Evolutionary conservation across 768 basidiomycete species (phyloP), one percentile per base, ranked within the genome.

Genomic region (Russula earlei): DNA sequence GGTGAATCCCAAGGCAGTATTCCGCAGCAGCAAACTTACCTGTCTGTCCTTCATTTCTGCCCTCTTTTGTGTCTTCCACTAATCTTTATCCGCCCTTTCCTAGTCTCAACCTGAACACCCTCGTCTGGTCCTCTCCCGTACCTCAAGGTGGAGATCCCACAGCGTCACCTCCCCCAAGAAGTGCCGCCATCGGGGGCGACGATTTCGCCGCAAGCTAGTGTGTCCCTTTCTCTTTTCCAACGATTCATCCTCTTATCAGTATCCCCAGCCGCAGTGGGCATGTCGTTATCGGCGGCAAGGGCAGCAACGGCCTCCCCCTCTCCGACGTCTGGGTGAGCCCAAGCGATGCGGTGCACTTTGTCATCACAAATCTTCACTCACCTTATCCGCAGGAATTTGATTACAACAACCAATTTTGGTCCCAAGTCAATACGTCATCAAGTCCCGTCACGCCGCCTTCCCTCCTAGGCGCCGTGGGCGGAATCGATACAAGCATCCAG

Each of bases 191-290:
- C 38, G 71, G 77, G 41, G 89, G 85, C 5, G 70, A 73, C 20
- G 89, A 91, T 71, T 79, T 78, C 60, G 88, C 87, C 43, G 85
- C 87, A 11, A 91, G 84, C 84, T 86, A 90, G 87, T 87, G 55
- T 62, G 86, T 77, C 22, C 34, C 44, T 55, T 31, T 49, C 62
- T 42, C 50, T 33, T 25, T 25, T n/a, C 38, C 29, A 12, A 43
- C 44, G 22, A 58, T 5, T 34, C 56, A 62, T 55, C 47, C 64
- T 49, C 58, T 46, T 57, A 58, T 50, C 52, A n/a, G 52, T 37
- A 49, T 56, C 59, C 36, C 12, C 60, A 89, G 87, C 66, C 87
- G 89, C 38, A 77, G 78, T 53, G 85, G 82, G 24, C 85, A 90
- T 65, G 70, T 91, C 31, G 71, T 91, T 15, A 77, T 85, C 47